Conservation (phyloP, 371 early-diverging fungal genomes). For the Circinella minor region DNA sequence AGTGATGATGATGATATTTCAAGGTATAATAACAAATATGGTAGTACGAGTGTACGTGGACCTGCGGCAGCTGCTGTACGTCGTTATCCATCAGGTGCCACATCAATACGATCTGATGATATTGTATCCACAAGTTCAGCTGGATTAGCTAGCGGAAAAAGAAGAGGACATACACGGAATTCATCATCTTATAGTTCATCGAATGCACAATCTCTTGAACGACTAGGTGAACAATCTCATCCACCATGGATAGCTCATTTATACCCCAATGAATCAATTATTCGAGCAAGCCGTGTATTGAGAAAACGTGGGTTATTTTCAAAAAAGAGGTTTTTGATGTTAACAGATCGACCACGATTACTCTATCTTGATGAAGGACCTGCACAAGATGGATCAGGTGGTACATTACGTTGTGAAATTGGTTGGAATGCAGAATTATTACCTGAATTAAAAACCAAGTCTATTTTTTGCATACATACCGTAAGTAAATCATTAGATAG, state of each 20-base stretch:
- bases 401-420: conserved; percentile 57
- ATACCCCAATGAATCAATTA: conserved; percentile 64
- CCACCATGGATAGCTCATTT: conserved; percentile 54
- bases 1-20: conserved; percentile 7
- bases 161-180: not conserved
- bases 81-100: not conserved
- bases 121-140: conserved; percentile 4
- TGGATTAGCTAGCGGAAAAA: not conserved
- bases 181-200: conserved; percentile 17
- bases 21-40: not conserved
- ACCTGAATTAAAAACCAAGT: conserved; percentile 63
- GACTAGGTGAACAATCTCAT: conserved; percentile 33
- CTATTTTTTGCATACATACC: conserved; percentile 66
- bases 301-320: conserved; percentile 66
- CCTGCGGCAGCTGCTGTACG: conserved; percentile 6
- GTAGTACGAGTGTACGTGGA: not conserved
- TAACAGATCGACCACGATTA: conserved; percentile 76
- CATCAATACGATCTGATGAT: not conserved
- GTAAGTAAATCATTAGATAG: conserved; percentile 37
- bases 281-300: conserved; percentile 62
- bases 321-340: conserved; percentile 65
- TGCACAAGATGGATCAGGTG: conserved; percentile 38
- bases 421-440: conserved; percentile 54
- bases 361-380: conserved; percentile 69
- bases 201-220: conserved; percentile 12